phyloP scores from a whole-genome alignment of 2,329 filamentous ascomycete genomes.

The Colletotrichum scovillei region DNA sequence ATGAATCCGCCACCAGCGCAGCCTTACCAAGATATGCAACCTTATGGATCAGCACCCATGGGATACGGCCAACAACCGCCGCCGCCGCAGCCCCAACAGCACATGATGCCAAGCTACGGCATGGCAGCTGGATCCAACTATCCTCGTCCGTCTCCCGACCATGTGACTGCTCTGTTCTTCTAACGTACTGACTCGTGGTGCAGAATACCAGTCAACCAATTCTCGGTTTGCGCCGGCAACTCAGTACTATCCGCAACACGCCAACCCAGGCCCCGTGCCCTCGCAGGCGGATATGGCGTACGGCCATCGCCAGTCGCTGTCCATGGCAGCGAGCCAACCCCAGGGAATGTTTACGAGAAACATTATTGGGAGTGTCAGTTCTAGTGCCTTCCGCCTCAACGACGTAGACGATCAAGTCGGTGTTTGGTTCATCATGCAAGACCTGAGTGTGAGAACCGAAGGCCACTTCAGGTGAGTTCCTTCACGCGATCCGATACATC shows the following conservation, averaged over 20 bases:
- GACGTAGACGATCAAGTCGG: constrained; percentile 85
- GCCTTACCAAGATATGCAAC: constrained; percentile 24
- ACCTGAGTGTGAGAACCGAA: constrained; percentile 93
- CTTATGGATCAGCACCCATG: constrained; percentile 19
- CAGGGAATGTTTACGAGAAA: constrained; percentile 94
- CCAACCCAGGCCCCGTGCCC: constrained; percentile 43
- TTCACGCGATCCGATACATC: background rate
- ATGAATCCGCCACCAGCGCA: constrained; percentile 19
- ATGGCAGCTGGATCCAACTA: constrained; percentile 35
- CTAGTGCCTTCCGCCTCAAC: constrained; percentile 86
- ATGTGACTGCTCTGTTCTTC: too few species aligned
- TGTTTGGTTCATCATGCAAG: constrained; percentile 97
- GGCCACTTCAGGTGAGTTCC: constrained; percentile 83
- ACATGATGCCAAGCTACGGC: constrained; percentile 20
- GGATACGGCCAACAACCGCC: constrained; percentile 29
- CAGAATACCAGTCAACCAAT: constrained; percentile 37
- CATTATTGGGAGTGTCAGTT: constrained; percentile 90
- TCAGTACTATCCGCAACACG: constrained; percentile 50
- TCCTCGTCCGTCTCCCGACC: constrained; percentile 18
- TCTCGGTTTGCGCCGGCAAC: constrained; percentile 49
- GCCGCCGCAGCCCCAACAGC: constrained; percentile 4
- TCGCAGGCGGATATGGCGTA: constrained; percentile 41
- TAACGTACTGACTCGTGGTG: background rate
- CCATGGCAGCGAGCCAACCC: constrained; percentile 60
- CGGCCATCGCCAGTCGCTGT: constrained; percentile 45